Conservation (phyloP, 352 stramenopile genomes). For the Phytophthora pseudosyringae region DNA sequence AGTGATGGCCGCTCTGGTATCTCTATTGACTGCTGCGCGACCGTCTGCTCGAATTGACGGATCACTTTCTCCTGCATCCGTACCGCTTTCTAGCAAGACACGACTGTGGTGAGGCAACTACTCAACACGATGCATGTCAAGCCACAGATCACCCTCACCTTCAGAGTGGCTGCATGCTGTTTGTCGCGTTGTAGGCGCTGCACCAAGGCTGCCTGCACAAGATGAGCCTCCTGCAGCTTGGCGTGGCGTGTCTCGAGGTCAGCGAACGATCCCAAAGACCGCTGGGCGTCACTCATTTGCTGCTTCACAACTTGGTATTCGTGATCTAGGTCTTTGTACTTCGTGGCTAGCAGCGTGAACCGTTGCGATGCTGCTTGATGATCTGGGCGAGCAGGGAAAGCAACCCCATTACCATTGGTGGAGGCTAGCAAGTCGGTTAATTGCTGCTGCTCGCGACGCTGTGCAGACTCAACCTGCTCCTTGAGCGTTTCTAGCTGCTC, state of each 20-base stretch:
- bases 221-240: slow-evolving; percentile 76
- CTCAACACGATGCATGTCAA: neutral
- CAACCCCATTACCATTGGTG: slow-evolving; percentile 16
- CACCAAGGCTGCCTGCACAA: slow-evolving; percentile 67
- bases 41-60: slow-evolving; percentile 71
- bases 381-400: slow-evolving; percentile 7
- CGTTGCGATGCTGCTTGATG: slow-evolving; percentile 49
- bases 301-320: slow-evolving; percentile 40
- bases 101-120: slow-evolving; percentile 11
- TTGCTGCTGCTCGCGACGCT: slow-evolving; percentile 52
- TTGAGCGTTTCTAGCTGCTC: slow-evolving; percentile 46
- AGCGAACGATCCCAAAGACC: slow-evolving; percentile 31
- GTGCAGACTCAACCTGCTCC: slow-evolving; percentile 33
- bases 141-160: slow-evolving; percentile 32
- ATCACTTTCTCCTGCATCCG: slow-evolving; percentile 86
- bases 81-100: slow-evolving; percentile 58
- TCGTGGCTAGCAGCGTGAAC: slow-evolving; percentile 58
- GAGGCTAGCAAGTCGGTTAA: slow-evolving; percentile 40
- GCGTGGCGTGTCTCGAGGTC: slow-evolving; percentile 55
- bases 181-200: slow-evolving; percentile 78
- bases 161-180: slow-evolving; percentile 53
- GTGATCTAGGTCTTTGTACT: slow-evolving; percentile 73
- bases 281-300: slow-evolving; percentile 46
- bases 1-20: slow-evolving; percentile 2
- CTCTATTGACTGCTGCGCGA: slow-evolving; percentile 44